Conservation (phyloP, 129 eudicot genomes). For the Mikania micrantha region DNA sequence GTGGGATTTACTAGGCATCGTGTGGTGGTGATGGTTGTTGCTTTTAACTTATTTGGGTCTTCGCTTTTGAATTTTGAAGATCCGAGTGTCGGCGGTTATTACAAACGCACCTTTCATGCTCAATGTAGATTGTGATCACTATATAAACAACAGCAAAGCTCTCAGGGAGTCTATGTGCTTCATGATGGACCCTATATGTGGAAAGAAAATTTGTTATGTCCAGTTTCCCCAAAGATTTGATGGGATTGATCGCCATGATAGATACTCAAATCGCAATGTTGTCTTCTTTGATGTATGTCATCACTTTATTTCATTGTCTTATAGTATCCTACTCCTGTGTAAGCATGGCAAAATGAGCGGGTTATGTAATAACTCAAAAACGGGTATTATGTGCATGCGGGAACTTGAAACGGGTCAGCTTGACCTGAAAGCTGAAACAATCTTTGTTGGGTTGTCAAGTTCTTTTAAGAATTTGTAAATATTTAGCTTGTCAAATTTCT, state of each 20-base stretch:
- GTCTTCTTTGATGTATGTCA: constrained; percentile 75
- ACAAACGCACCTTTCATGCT: constrained; percentile 67
- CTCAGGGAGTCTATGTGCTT: constrained; percentile 78
- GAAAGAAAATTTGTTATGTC: constrained; percentile 69
- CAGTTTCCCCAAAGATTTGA: constrained; percentile 71
- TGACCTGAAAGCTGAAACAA: too few species aligned
- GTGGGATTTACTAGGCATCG: too few species aligned
- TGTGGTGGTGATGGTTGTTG: too few species aligned
- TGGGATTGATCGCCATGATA: constrained; percentile 66
- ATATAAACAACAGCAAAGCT: constrained; percentile 67
- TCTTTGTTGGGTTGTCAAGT: background rate
- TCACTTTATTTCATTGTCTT: background rate
- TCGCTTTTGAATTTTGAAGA: constrained; percentile 26
- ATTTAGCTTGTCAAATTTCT: background rate
- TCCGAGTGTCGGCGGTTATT: constrained; percentile 57
- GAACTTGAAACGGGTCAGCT: background rate
- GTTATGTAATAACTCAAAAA: background rate
- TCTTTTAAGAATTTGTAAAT: background rate
- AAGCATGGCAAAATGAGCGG: background rate
- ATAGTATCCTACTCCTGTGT: background rate
- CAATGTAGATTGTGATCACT: constrained; percentile 86
- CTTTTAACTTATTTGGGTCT: background rate
- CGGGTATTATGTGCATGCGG: background rate
- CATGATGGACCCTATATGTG: constrained; percentile 73
- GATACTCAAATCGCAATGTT: constrained; percentile 66